phyloP scores from a whole-genome alignment of 78 protist species.

The Protostelium mycophagum region DNA sequence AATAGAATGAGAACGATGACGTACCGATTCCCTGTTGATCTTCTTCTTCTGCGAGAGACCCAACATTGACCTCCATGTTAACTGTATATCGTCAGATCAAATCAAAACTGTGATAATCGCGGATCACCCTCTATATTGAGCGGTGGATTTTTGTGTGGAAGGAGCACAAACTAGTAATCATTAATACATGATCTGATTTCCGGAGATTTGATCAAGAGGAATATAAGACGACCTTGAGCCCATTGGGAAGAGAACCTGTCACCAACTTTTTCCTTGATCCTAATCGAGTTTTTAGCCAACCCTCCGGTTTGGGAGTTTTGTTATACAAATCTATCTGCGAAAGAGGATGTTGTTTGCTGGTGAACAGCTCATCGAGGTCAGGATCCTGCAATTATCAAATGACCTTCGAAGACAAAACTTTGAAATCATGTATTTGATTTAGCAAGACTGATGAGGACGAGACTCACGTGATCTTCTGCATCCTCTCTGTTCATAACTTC shows the following conservation, averaged over 20 bases:
- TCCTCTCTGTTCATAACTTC: too few species aligned
- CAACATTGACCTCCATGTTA: background rate
- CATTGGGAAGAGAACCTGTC: background rate
- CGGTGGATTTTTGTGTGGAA: background rate
- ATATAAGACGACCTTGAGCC: background rate
- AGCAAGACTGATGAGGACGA: too few species aligned
- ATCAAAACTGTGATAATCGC: background rate
- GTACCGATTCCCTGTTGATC: background rate
- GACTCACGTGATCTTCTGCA: too few species aligned
- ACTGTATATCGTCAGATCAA: background rate
- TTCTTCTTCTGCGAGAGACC: background rate
- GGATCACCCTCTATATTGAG: background rate
- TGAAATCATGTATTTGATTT: too few species aligned
- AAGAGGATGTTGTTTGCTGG: background rate
- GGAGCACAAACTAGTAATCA: background rate
- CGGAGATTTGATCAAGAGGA: background rate
- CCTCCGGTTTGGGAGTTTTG: background rate
- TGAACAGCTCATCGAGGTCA: background rate
- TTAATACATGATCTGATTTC: background rate
- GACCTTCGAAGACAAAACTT: too few species aligned
- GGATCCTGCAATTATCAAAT: too few species aligned
- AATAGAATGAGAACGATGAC: background rate
- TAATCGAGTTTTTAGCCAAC: background rate
- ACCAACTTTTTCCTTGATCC: background rate
- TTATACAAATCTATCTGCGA: background rate